Base-by-base conservation (phyloP, 441 rosid genomes). In the Rhodomyrtus psidioides region DNA sequence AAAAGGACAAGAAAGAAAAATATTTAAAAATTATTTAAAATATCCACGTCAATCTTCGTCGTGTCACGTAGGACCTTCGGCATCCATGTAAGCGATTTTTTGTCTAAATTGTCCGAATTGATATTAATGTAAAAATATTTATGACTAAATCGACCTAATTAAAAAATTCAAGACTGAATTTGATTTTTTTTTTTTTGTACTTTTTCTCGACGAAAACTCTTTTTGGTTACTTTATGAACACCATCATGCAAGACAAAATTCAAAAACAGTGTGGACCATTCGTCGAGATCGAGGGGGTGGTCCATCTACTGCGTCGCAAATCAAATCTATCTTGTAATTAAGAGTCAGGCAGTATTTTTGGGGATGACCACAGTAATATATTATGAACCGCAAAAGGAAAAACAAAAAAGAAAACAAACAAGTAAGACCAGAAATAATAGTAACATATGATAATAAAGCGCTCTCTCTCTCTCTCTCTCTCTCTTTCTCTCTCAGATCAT, bases 401-500 rank as follows among this genome's bases (percentile, higher is more conserved):
- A 12, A 62, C 10, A 62, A 30, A 30, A 34, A 60, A 3, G 17
- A 65, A 19, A 23, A 65, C 12, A 65, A 34, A 34, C 49, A 39
- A 34, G 39, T 34, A 5, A 34, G n/a, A 21, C n/a, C 49, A 34
- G 19, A n/a, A 9, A 54, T 24, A 27, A 51, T 34, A n/a, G n/a
- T n/a, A 9, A 27, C 55, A 26, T 4, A 53, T 7, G 42, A 54
- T n/a, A 3, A 51, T 26, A n/a, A 54, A 82, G 39, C 12, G 19
- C 46, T 34, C 76, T 62, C 44, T 62, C 21, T 62, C 74, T 65
- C 14, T 62, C 24, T 62, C 76, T 62, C 74, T 7, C 39, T 53
- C 55, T 53, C 55, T 53, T 42, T 83, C 87, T 86, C 53, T 21
- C 60, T 83, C 82, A 81, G 84, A n/a, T 59, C 56, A 86, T 28